Base-by-base conservation (phyloP, 1,139 yeast genomes). In the Zygosaccharomyces sapae region DNA sequence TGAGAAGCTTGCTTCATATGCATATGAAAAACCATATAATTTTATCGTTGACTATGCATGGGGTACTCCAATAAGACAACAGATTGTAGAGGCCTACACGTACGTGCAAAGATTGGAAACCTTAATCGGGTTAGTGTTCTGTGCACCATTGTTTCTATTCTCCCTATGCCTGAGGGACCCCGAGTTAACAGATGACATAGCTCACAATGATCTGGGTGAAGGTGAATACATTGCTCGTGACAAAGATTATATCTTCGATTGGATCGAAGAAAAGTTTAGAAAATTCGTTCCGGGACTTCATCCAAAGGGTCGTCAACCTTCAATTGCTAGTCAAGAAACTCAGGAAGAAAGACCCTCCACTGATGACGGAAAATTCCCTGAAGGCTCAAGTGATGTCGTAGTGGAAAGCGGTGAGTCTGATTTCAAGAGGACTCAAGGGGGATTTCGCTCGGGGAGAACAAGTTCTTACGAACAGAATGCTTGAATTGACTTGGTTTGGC, bases 41-140 rank as follows among this genome's bases (percentile, higher is more conserved):
- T 81, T 78, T 55, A 70, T 76, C 42, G 48, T 57, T 1, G 58
- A 62, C 2, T 71, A 81, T 57, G 62, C 77, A 1, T 80, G 86
- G 85, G 86, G 80, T 0, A 68, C 83, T 1, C 76, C 82, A 8
- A 78, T 75, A 53, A 76, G 89, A 66, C 57, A 65, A 4, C 81
- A 77, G 1, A 70, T 81, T 45, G 83, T 80, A 5, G 67, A 64
- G 39, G 77, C 86, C 2, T 84, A 83, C 64, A 75, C 75, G 49
- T 68, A 79, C 49, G 75, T 81, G 40, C 90, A 84, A 66, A 71
- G 72, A 59, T 65, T 78, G 48, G 74, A 81, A 58, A 74, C 81
- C 49, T 67, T 80, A 44, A 75, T 79, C 25, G 87, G 86, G 10
- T 62, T 82, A 37, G 72, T 75, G 39, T 73, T 82, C 57, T 72